Evolutionary conservation across 176 grass and related monocot species (phyloP), one percentile per base, ranked within the genome.

Genomic region (Cenchrus fungigraminus): DNA sequence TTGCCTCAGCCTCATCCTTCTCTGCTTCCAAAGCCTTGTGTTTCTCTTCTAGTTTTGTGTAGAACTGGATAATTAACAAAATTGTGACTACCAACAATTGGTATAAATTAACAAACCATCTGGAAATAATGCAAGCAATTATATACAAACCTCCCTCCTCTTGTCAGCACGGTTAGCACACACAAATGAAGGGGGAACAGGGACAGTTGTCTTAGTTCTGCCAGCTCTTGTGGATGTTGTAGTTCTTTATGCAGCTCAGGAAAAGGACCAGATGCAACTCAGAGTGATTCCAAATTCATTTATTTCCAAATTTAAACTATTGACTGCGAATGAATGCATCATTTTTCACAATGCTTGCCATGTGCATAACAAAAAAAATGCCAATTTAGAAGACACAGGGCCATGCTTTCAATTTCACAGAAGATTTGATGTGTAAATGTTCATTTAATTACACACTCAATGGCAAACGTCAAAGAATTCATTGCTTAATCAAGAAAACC

Each of bases 31-130:
- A 77, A 79, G 93, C 90, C 58, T 95, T 89, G 22, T 92, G 85
- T 65, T 95, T 95, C 83, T 95, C 93, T 86, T 90, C 93, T 88
- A 95, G 82, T 88, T 95, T 92, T 74, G 93, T 92, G 76, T 95
- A 95, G 53, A 92, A 95, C 93, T 95, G 87, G 75, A 75, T 20
- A 88, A 90, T 83, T 6, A 55, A 77, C 8, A 70, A 65, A 59
- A 83, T 4, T 79, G 12, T 83, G 9, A 87, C 51, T 68, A 83
- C 12, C 60, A 84, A 68, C 56, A 52, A 54, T 8, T 37, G 32
- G 43, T 20, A 55, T 22, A 34, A 4, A 82, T 65, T 58, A 85
- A 82, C 19, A 49, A 50, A 20, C 3, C 62, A 44, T 65, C 19
- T n/a, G 40, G 10, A 86, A 83, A 80, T 67, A 79, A 32, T 57